Conservation (phyloP, 257 asterid genomes). For the Coffea canephora region DNA sequence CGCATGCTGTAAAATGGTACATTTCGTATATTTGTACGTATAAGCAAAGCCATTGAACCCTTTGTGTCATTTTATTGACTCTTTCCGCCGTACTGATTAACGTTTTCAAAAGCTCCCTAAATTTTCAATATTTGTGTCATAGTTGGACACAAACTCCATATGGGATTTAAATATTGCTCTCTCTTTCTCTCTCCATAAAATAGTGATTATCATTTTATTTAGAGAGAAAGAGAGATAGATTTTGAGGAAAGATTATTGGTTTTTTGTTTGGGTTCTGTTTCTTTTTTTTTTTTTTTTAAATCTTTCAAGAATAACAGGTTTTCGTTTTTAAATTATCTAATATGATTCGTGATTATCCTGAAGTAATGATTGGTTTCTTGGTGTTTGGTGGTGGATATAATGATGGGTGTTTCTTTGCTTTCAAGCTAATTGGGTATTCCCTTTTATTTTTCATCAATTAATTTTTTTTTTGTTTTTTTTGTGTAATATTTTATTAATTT, state of each 20-base stretch:
- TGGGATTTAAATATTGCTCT: conserved; percentile 19
- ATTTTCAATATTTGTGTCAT: conserved; percentile 5
- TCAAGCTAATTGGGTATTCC: conserved; percentile 37
- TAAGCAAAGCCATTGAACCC: not conserved
- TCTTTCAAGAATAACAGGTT: conserved; percentile 15
- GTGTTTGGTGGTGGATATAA: conserved; percentile 37
- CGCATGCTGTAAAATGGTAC: not conserved
- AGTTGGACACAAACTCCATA: conserved; percentile 19
- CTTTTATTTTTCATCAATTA: conserved; percentile 18
- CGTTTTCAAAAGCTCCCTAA: not conserved
- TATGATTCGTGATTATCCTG: conserved; percentile 13
- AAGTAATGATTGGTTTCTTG: conserved; percentile 39
- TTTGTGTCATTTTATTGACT: not conserved
- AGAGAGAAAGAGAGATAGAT: conserved; percentile 15
- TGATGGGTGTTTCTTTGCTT: conserved; percentile 48
- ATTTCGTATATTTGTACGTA: not conserved
- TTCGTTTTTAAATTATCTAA: not conserved
- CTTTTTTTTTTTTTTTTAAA: not conserved
- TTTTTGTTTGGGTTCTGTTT: not conserved
- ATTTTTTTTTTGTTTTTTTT: conserved; percentile 4
- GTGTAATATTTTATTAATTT: conserved; percentile 28
- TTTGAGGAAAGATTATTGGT: conserved; percentile 11
- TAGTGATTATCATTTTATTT: not conserved
- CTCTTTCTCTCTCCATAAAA: conserved; percentile 10
- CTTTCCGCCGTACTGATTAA: not conserved